A percentile compares a stretch with the other conserved stretches of the same genome.
phyloP scores from a whole-genome alignment of 169 alveolate genomes.

The Cryptosporidium bovis region DNA sequence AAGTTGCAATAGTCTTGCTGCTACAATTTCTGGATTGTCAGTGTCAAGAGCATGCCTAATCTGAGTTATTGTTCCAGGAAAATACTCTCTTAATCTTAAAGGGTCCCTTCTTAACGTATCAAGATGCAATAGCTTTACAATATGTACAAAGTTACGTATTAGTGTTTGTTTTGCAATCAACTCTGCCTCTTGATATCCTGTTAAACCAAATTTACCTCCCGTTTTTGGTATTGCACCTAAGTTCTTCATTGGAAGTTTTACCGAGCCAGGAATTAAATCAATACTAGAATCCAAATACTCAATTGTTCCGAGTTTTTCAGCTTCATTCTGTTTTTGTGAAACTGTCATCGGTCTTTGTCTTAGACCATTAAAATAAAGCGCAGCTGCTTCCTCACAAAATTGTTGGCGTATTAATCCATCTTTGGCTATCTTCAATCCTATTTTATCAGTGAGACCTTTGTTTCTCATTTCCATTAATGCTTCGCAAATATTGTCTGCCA shows the following conservation, averaged over 20 bases:
- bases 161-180: constrained; percentile 50
- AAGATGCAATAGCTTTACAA: constrained; percentile 28
- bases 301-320: constrained; percentile 18
- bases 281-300: constrained; percentile 10
- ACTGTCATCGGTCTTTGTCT: constrained; percentile 39
- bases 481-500: constrained; percentile 57
- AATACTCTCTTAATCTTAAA: constrained; percentile 34
- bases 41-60: constrained; percentile 48
- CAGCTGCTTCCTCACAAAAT: constrained; percentile 59
- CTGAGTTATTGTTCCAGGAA: constrained; percentile 52
- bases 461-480: constrained; percentile 66
- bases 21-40: constrained; percentile 58
- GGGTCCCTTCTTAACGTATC: constrained; percentile 52
- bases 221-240: neutral
- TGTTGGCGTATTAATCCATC: constrained; percentile 34
- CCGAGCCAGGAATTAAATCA: neutral
- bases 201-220: neutral
- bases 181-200: constrained; percentile 53
- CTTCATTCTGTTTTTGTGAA: constrained; percentile 43
- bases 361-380: constrained; percentile 47
- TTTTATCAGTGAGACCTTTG: constrained; percentile 28
- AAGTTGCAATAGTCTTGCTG: constrained; percentile 26
- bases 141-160: constrained; percentile 45
- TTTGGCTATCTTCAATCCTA: constrained; percentile 52
- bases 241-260: neutral